Base-by-base conservation (phyloP, 805 yeast species). In the Saturnispora besseyi region DNA sequence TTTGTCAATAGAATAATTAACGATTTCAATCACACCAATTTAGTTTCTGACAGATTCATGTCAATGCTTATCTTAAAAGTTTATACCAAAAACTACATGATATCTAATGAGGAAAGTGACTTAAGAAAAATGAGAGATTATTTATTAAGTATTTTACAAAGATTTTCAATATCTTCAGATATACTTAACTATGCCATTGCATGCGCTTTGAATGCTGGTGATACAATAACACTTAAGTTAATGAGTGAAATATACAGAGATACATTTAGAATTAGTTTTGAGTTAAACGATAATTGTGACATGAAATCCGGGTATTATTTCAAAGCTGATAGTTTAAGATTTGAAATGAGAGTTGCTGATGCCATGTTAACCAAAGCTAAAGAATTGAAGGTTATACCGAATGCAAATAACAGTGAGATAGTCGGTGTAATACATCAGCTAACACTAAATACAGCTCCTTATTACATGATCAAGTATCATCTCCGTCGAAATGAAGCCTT, bases 61-160 rank as follows among this genome's bases (percentile, higher is more conserved):
- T 15, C 49, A 2, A 47, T 47, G 36, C 42, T 51, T 10, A 12
- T 54, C 2, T 26, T 54, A 1, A 54, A 54, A 37, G 51, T 31
- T 12, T 42, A 41, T 13, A 41, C 28, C 15, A 32, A 22, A 12
- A 40, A 38, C 13, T 47, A 32, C 26, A 32, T 26, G 26, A 13
- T 32, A 28, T 30, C 36, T 2, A 28, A 29, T 22, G 11, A 41
- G 10, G 24, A 26, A 32, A 11, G 22, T 6, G 45, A 41, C 8
- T 21, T 47, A 15, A 29, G 13, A 8, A 26, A 33, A 38, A 41
- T 41, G 40, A 32, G 15, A 18, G n/a, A 26, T 3, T 26, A 24
- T 8, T 24, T 38, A 10, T 24, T 13, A 11, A 13, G 11, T 24
- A 24, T 24, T 5, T 12, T 38, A 4, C 29, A 24, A 24, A 26